These are phyloP conservation scores for Calonectria fujianensis DNA, from an alignment of 2,329 filamentous ascomycete genomes.

Conservation along the genomic window DNA sequence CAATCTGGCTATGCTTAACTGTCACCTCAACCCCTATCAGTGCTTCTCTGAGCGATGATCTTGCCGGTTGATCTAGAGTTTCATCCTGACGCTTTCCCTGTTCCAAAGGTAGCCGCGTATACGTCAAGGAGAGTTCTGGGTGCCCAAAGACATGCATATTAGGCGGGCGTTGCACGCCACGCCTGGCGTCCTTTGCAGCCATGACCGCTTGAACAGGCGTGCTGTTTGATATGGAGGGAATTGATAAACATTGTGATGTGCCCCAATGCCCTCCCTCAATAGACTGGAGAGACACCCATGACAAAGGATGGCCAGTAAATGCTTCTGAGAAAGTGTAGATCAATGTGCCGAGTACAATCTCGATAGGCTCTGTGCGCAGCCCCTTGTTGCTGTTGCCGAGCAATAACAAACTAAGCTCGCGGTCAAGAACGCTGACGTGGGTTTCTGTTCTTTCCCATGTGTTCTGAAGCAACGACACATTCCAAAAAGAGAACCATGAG, in stretches of 20 bases:
- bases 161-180: not conserved
- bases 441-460: not conserved
- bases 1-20: not conserved
- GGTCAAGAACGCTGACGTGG: not conserved
- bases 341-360: not conserved
- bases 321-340: not conserved
- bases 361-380: not conserved
- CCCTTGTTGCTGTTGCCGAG: not conserved
- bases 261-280: not conserved
- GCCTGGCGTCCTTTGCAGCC: not conserved
- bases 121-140: not conserved
- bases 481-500: not conserved
- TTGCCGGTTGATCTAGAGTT: not conserved
- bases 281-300: not conserved
- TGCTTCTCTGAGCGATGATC: not conserved
- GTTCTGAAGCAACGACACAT: not conserved
- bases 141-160: not conserved
- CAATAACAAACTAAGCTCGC: not conserved
- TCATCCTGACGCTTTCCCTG: no score
- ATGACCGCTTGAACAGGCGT: not conserved
- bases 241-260: not conserved
- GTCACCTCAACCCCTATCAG: not conserved
- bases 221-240: rapidly evolving
- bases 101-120: not conserved
- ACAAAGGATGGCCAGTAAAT: not conserved